A percentile compares a stretch with the other conserved stretches of the same genome.
Conservation (phyloP, 1,139 yeast genomes). For the Entelexis sorbosivorans region DNA sequence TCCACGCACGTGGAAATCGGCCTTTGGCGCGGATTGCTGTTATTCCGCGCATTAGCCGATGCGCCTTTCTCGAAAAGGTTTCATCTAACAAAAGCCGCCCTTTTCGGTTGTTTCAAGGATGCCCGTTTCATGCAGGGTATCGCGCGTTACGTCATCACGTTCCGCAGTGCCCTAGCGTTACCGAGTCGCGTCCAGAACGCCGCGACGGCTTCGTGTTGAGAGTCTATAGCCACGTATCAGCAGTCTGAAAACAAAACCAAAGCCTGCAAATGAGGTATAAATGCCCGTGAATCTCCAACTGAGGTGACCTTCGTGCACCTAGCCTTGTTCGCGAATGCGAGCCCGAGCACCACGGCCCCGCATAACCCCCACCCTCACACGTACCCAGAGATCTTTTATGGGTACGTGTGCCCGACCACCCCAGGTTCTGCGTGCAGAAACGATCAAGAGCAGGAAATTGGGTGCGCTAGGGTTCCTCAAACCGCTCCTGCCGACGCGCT, state of each 20-base stretch:
- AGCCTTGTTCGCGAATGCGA: not conserved
- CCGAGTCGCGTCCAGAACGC: not conserved
- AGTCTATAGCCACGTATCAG: not conserved
- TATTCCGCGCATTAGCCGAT: not conserved
- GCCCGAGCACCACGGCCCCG: not conserved
- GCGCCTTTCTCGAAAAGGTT: not conserved
- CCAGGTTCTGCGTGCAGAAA: not conserved
- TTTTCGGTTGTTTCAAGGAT: slow-evolving; percentile 2
- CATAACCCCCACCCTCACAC: not conserved
- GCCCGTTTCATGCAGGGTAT: not conserved
- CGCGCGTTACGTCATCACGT: not conserved
- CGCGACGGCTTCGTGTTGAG: too few relatives aligned
- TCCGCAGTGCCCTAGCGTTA: not conserved
- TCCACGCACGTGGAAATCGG: too few relatives aligned
- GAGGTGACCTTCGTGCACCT: too few relatives aligned
- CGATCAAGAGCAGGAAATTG: not conserved
- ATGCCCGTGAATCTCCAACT: too few relatives aligned
- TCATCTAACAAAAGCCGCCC: not conserved
- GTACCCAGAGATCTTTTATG: not conserved
- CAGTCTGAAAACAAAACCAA: too few relatives aligned
- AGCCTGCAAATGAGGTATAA: too few relatives aligned
- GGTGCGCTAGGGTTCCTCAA: not conserved
- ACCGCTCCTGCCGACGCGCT: not conserved
- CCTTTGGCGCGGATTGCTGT: not conserved
- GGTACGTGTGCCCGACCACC: slow-evolving; percentile 1